phyloP scores from a whole-genome alignment of 2,329 filamentous ascomycete species.

The Beauveria asiatica region DNA sequence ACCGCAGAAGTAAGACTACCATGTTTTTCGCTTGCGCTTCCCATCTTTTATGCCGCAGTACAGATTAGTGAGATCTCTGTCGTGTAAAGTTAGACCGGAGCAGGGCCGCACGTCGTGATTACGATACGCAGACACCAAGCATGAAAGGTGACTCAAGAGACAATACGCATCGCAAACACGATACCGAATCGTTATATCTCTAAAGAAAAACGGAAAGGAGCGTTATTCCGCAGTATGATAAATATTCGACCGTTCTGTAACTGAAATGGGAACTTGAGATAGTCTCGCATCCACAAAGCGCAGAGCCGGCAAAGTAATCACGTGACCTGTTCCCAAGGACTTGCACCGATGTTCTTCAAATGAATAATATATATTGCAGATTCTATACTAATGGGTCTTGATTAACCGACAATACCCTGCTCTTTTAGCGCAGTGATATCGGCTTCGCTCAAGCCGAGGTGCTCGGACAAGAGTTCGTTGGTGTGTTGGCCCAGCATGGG shows the following conservation, averaged over 20 bases:
- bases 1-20: too few relatives aligned
- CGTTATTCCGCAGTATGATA: background rate
- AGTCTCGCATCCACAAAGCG: background rate
- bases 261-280: background rate
- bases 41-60: background rate
- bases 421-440: constrained; percentile 55
- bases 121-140: background rate
- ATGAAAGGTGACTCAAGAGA: background rate
- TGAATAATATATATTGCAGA: background rate
- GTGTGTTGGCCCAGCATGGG: constrained; percentile 86
- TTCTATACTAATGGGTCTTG: background rate
- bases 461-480: constrained; percentile 58
- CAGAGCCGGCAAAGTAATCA: background rate
- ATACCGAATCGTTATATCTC: background rate
- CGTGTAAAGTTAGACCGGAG: background rate
- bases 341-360: background rate
- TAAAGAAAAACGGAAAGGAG: background rate
- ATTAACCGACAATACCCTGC: constrained; percentile 56
- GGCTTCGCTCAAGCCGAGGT: constrained; percentile 50
- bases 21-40: background rate
- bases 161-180: background rate
- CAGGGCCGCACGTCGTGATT: background rate
- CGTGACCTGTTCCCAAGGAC: background rate
- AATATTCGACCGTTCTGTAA: background rate
- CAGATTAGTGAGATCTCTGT: background rate